Percentiles rank a stretch among this genome's conserved stretches.
Evolutionary conservation across 306 rosid species (phyloP).

Genomic region (Trifolium repens): DNA sequence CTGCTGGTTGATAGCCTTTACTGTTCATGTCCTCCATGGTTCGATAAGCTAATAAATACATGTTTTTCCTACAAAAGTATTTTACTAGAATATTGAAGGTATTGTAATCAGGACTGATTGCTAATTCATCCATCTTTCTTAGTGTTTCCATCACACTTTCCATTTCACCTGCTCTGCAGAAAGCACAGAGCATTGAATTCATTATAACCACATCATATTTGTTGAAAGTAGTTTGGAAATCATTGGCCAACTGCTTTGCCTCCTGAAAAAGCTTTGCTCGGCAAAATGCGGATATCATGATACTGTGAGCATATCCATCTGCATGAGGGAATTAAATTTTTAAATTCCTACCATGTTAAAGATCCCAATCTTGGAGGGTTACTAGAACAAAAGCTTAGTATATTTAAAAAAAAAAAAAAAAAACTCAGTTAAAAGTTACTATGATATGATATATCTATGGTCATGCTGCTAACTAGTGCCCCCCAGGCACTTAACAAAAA

Average conservation of each 20-base stretch:
- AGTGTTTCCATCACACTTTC: conserved; percentile 91
- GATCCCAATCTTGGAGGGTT: conserved; percentile 14
- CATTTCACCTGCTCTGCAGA: conserved; percentile 96
- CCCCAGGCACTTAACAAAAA: too few relatives aligned
- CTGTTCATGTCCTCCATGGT: conserved; percentile 83
- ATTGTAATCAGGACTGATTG: conserved; percentile 81
- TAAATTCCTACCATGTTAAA: conserved; percentile 37
- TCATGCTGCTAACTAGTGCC: too few relatives aligned
- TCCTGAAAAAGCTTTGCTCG: conserved; percentile 82
- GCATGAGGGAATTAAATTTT: conserved; percentile 45
- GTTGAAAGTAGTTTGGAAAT: conserved; percentile 69
- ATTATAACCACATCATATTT: conserved; percentile 86
- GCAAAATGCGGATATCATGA: conserved; percentile 89
- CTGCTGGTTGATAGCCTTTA: conserved; percentile 84
- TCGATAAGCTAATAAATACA: conserved; percentile 78
- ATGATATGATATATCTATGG: not conserved
- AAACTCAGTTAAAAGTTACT: conserved; percentile 1
- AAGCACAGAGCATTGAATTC: conserved; percentile 93
- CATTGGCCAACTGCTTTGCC: conserved; percentile 83
- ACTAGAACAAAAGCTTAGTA: conserved; percentile 10
- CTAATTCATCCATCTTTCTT: conserved; percentile 85
- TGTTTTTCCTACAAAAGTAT: conserved; percentile 84
- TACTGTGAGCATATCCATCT: conserved; percentile 97
- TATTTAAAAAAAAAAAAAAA: conserved; percentile 6
- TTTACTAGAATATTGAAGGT: conserved; percentile 83